phyloP scores from a whole-genome alignment of 2,329 filamentous ascomycete genomes.

The Rachicladosporium sp. region DNA sequence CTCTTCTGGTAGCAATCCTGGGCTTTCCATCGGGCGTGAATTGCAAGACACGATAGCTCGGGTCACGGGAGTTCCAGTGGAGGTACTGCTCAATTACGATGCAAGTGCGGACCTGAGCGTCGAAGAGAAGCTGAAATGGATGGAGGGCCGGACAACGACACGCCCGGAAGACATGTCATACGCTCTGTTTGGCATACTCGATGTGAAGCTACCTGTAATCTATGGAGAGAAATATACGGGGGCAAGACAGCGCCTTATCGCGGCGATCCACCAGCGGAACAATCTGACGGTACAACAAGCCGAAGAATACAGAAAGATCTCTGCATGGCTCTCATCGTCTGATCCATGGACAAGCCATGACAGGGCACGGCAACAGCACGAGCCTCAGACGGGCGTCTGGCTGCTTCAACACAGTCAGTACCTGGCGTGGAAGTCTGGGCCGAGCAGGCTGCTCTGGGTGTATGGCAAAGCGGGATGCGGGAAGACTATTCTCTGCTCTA shows the following conservation, averaged over 20 bases:
- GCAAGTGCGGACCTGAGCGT: slow-evolving; percentile 1
- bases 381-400: slow-evolving; percentile 13
- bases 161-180: slow-evolving; percentile 9
- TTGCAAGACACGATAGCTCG: background rate
- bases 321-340: slow-evolving; percentile 9
- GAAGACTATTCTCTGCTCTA: slow-evolving; percentile 14
- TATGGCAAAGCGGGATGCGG: slow-evolving; percentile 14
- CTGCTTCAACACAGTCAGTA: slow-evolving; percentile 9
- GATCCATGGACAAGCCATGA: slow-evolving; percentile 12
- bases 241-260: slow-evolving; percentile 6
- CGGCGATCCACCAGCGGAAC: background rate
- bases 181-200: slow-evolving; percentile 7
- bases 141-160: slow-evolving; percentile 6
- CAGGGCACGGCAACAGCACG: slow-evolving; percentile 9
- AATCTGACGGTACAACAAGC: background rate
- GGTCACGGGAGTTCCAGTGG: slow-evolving; percentile 6
- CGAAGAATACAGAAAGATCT: slow-evolving; percentile 5
- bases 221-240: background rate
- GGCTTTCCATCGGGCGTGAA: background rate
- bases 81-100: slow-evolving; percentile 5
- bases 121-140: slow-evolving; percentile 7
- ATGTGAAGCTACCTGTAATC: background rate
- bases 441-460: slow-evolving; percentile 11
- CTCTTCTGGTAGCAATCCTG: background rate
- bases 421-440: slow-evolving; percentile 9